Conservation (phyloP, 169 alveolate genomes). For the Plasmodium malariae region DNA sequence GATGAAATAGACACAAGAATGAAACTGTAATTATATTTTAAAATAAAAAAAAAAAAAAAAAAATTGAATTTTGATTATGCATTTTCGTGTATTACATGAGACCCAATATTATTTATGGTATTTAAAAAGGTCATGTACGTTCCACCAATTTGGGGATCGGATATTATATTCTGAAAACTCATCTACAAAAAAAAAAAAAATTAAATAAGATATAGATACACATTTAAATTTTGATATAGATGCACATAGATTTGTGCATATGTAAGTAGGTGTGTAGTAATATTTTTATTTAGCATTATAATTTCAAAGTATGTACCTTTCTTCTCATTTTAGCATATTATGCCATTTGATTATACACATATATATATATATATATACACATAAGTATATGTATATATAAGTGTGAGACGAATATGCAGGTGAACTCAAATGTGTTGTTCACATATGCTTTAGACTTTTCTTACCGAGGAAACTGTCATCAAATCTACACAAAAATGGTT, state of each 20-base stretch:
- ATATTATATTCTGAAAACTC: conserved; percentile 83
- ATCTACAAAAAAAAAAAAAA: conserved; percentile 71
- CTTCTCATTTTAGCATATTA: background rate
- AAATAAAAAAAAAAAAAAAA: no score
- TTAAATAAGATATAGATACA: conserved; percentile 19
- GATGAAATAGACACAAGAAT: no score
- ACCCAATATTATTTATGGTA: conserved; percentile 87
- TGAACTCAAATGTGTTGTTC: no score
- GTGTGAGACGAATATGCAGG: no score
- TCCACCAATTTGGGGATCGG: conserved; percentile 90
- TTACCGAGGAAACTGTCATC: conserved; percentile 74
- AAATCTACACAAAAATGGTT: conserved; percentile 70
- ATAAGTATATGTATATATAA: background rate
- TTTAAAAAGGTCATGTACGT: conserved; percentile 90
- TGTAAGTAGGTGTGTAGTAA: background rate
- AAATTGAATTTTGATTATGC: no score
- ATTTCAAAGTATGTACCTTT: no score
- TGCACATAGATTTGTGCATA: background rate
- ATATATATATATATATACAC: background rate
- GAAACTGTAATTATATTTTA: no score
- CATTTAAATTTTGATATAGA: background rate
- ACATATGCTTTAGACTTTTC: background rate
- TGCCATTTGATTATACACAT: background rate
- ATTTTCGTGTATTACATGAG: conserved; percentile 75
- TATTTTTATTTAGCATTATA: no score